Percentiles rank a stretch among this genome's conserved stretches.
These are phyloP conservation scores for Glycine latifolia DNA, from an alignment of 306 rosid species.

Conservation along the genomic window DNA sequence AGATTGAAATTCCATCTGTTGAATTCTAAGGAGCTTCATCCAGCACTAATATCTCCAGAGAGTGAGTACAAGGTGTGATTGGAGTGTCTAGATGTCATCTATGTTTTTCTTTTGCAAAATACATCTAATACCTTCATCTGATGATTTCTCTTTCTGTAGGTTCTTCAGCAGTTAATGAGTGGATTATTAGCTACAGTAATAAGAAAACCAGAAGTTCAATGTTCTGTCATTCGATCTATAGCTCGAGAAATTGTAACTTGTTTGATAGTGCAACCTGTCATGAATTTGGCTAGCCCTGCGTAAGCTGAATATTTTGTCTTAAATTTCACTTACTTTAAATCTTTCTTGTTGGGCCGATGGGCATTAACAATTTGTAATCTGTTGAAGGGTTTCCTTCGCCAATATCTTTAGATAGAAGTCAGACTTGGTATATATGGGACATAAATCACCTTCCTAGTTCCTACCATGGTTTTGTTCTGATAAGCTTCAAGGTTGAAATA, in stretches of 20 bases:
- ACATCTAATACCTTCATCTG: slow-evolving; percentile 48
- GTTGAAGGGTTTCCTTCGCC: slow-evolving; percentile 28
- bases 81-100: slow-evolving; percentile 62
- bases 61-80: slow-evolving; percentile 99
- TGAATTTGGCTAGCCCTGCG: slow-evolving; percentile 92
- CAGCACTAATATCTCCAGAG: slow-evolving; percentile 94
- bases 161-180: slow-evolving; percentile 84
- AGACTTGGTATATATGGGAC: slow-evolving; percentile 21
- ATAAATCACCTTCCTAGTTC: not conserved
- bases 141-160: slow-evolving; percentile 60
- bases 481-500: slow-evolving; percentile 16
- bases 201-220: slow-evolving; percentile 82
- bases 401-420: not conserved
- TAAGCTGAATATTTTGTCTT: slow-evolving; percentile 57
- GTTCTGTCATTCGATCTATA: slow-evolving; percentile 86
- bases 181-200: slow-evolving; percentile 87
- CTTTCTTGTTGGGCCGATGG: slow-evolving; percentile 21
- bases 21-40: slow-evolving; percentile 97
- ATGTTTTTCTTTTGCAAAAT: slow-evolving; percentile 40
- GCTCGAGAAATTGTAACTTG: slow-evolving; percentile 92
- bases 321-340: slow-evolving; percentile 34
- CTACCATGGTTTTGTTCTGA: not conserved
- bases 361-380: not conserved
- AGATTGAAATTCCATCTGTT: slow-evolving; percentile 88
- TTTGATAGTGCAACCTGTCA: slow-evolving; percentile 86